phyloP scores from a whole-genome alignment of 164 flowering plant genomes.

The Magnolia changhungtana region DNA sequence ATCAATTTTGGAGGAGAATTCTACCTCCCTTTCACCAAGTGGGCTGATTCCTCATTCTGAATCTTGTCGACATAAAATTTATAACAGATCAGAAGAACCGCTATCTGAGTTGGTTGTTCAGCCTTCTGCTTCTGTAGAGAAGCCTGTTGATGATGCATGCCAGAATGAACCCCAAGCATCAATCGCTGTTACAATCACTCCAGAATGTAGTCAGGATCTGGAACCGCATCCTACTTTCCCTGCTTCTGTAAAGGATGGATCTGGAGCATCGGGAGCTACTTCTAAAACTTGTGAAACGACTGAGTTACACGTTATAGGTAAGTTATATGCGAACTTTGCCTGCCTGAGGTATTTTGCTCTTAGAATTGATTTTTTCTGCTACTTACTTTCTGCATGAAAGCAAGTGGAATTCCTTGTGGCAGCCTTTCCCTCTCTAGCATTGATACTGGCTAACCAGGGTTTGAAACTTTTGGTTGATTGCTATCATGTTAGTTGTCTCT shows the following conservation, averaged over 20 bases:
- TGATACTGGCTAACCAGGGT: neutral
- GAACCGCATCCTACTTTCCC: conserved; percentile 9
- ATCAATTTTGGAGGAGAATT: conserved; percentile 4
- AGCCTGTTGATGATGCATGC: conserved; percentile 6
- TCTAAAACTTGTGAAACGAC: conserved; percentile 11
- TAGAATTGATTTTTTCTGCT: neutral
- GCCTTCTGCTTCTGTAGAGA: conserved; percentile 10
- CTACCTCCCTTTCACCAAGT: conserved; percentile 2
- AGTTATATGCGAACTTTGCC: neutral
- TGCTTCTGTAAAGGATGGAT: conserved; percentile 17
- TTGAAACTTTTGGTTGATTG: neutral
- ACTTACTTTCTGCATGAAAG: neutral
- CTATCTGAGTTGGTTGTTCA: conserved; percentile 1
- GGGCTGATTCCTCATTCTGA: conserved; percentile 9
- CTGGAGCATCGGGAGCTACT: conserved; percentile 14
- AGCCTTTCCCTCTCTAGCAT: neutral
- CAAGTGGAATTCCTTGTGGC: neutral
- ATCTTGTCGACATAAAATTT: neutral
- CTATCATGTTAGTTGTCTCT: too few species aligned
- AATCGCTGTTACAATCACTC: conserved; percentile 8
- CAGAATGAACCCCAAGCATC: conserved; percentile 20
- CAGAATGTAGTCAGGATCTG: conserved; percentile 15
- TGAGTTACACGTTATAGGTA: conserved; percentile 15
- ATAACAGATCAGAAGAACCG: conserved; percentile 12
- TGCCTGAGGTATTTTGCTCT: neutral